Percentiles rank a stretch among this genome's conserved stretches.
phyloP scores from a whole-genome alignment of 2,329 filamentous ascomycete genomes.

The Simplicillium aogashimaense region DNA sequence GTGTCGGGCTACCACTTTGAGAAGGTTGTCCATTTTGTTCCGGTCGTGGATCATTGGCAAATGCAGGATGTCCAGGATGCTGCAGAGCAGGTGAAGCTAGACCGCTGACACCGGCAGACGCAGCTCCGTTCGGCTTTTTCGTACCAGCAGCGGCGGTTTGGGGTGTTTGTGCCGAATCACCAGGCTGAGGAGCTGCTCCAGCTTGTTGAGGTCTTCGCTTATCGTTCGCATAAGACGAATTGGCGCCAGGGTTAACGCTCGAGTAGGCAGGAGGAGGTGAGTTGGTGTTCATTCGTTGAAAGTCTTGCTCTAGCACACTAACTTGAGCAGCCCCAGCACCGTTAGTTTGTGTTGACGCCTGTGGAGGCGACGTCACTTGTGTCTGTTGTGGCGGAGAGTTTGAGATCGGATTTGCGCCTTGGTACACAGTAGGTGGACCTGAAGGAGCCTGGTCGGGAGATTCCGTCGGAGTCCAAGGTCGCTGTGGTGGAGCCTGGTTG shows the following conservation, averaged over 20 bases:
- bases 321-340: constrained; percentile 34
- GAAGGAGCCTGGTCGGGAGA: constrained; percentile 76
- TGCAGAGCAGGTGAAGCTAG: constrained; percentile 40
- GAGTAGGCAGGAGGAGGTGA: constrained; percentile 95
- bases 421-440: constrained; percentile 84
- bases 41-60: constrained; percentile 69
- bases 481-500: constrained; percentile 22
- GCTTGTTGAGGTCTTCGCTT: constrained; percentile 49
- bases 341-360: constrained; percentile 18
- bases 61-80: constrained; percentile 71
- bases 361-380: constrained; percentile 31
- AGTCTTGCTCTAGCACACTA: constrained; percentile 75
- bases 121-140: constrained; percentile 11
- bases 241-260: constrained; percentile 49
- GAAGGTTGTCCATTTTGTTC: constrained; percentile 37
- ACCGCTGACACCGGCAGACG: constrained; percentile 13
- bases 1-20: constrained; percentile 34
- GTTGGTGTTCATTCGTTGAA: constrained; percentile 70
- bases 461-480: constrained; percentile 95
- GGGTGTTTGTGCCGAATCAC: too few relatives aligned
- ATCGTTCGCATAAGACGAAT: constrained; percentile 64
- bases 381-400: constrained; percentile 33
- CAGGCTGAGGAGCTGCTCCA: constrained; percentile 6
- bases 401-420: constrained; percentile 65
- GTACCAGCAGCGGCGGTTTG: constrained; percentile 8